Percentiles rank a stretch among this genome's conserved stretches.
Evolutionary conservation across 441 rosid species (phyloP).

Genomic region (Populus hybrid): DNA sequence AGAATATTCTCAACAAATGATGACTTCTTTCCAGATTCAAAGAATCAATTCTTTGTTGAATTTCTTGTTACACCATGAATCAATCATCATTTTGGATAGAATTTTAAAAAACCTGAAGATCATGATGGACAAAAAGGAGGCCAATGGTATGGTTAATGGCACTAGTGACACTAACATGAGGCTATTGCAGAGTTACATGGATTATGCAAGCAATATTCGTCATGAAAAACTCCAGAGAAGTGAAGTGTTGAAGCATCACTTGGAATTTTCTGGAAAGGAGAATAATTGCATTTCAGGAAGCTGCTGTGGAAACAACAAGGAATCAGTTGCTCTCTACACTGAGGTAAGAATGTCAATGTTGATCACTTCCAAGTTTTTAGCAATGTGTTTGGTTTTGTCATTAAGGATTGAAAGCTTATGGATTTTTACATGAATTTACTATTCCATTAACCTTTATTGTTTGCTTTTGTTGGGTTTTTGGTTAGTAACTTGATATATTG

Average conservation of each 20-base stretch:
- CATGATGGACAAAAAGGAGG: conserved; percentile 35
- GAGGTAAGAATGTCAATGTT: conserved; percentile 42
- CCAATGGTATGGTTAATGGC: conserved; percentile 25
- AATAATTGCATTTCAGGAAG: conserved; percentile 23
- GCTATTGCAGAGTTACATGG: conserved; percentile 43
- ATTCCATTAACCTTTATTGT: neutral
- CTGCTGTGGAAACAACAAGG: conserved; percentile 28
- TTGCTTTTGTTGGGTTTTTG: neutral
- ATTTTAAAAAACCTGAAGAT: conserved; percentile 50
- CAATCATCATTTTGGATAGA: conserved; percentile 52
- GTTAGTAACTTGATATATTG: neutral
- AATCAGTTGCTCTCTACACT: conserved; percentile 29
- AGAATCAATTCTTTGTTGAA: conserved; percentile 57
- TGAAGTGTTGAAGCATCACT: conserved; percentile 16
- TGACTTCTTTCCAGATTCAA: conserved; percentile 60
- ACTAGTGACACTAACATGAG: conserved; percentile 40
- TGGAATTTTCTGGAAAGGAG: conserved; percentile 21
- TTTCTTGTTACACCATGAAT: conserved; percentile 53
- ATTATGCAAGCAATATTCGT: conserved; percentile 36
- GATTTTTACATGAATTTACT: neutral
- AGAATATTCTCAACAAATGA: conserved; percentile 41
- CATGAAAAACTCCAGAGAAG: conserved; percentile 27
- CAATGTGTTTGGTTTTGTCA: neutral
- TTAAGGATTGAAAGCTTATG: neutral
- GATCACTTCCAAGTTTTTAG: neutral